phyloP scores from a whole-genome alignment of 768 basidiomycete genomes.

The Hericium rajendrae region DNA sequence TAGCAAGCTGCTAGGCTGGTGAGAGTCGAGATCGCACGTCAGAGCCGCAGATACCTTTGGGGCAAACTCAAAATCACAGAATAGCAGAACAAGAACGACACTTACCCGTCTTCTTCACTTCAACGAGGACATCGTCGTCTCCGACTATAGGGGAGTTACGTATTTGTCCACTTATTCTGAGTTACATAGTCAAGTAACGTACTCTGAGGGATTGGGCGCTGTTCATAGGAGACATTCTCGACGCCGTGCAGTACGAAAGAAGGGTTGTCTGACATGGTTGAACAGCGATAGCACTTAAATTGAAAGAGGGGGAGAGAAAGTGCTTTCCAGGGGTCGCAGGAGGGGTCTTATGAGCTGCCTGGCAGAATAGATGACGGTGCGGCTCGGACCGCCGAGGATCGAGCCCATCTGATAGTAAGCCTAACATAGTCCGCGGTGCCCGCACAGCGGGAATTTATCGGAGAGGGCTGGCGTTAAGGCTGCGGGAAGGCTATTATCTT shows the following conservation, averaged over 20 bases:
- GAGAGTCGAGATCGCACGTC: slow-evolving; percentile 41
- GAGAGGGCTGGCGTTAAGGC: too few species aligned
- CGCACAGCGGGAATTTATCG: background rate
- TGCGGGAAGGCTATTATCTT: too few species aligned
- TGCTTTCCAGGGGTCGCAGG: background rate
- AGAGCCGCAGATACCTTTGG: slow-evolving; percentile 79
- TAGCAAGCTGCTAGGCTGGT: slow-evolving; percentile 7
- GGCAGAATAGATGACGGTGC: background rate
- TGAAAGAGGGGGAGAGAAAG: background rate
- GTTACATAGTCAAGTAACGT: slow-evolving; percentile 12
- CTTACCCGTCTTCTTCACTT: slow-evolving; percentile 86
- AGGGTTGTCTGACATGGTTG: slow-evolving; percentile 59
- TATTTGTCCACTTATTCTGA: background rate
- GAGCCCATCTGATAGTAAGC: background rate
- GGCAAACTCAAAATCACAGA: slow-evolving; percentile 4
- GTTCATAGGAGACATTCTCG: slow-evolving; percentile 61
- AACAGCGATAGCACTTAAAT: background rate
- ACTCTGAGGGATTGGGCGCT: slow-evolving; percentile 70
- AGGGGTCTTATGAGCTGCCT: background rate
- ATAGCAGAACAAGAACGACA: background rate
- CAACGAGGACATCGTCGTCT: slow-evolving; percentile 72
- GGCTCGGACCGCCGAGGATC: background rate
- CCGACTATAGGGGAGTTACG: slow-evolving; percentile 34
- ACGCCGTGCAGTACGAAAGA: slow-evolving; percentile 71
- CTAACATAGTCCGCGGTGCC: background rate